These are phyloP conservation scores for Nemania abortiva DNA, from an alignment of 2,329 filamentous ascomycete species.

Conservation along the genomic window DNA sequence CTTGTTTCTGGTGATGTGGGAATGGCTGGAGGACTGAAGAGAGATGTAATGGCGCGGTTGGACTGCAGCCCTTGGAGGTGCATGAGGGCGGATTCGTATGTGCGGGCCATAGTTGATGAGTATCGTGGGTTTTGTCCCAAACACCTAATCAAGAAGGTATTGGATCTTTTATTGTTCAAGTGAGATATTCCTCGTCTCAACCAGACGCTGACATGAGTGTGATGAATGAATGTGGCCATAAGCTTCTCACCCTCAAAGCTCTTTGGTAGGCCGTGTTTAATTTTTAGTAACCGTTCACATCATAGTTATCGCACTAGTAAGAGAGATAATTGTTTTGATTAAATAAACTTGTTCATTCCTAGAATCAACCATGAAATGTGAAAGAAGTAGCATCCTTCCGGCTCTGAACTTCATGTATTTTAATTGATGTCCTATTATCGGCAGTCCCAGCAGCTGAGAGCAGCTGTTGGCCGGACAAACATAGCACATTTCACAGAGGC, in stretches of 20 bases:
- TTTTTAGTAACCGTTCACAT: slow-evolving; percentile 3
- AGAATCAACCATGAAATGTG: background rate
- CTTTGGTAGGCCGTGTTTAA: background rate
- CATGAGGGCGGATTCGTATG: slow-evolving; percentile 75
- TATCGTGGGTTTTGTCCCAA: background rate
- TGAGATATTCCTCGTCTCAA: slow-evolving; percentile 1
- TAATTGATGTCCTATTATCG: slow-evolving; percentile 1
- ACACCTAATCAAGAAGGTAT: background rate
- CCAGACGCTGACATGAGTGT: background rate
- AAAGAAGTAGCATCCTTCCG: background rate
- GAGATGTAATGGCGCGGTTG: slow-evolving; percentile 74
- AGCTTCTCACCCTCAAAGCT: slow-evolving; percentile 13
- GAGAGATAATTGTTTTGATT: background rate
- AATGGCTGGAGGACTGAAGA: slow-evolving; percentile 60
- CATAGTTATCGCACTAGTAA: background rate
- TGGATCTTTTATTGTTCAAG: background rate
- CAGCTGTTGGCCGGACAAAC: slow-evolving; percentile 16
- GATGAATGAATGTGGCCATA: slow-evolving; percentile 25
- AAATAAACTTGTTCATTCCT: background rate
- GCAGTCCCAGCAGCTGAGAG: slow-evolving; percentile 21
- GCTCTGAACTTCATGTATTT: background rate
- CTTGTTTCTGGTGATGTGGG: slow-evolving; percentile 60
- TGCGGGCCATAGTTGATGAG: slow-evolving; percentile 50
- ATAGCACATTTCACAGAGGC: background rate
- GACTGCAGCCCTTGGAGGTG: slow-evolving; percentile 82